Evolutionary conservation across 306 rosid genomes (phyloP).

Genomic region (Cyamopsis tetragonoloba): DNA sequence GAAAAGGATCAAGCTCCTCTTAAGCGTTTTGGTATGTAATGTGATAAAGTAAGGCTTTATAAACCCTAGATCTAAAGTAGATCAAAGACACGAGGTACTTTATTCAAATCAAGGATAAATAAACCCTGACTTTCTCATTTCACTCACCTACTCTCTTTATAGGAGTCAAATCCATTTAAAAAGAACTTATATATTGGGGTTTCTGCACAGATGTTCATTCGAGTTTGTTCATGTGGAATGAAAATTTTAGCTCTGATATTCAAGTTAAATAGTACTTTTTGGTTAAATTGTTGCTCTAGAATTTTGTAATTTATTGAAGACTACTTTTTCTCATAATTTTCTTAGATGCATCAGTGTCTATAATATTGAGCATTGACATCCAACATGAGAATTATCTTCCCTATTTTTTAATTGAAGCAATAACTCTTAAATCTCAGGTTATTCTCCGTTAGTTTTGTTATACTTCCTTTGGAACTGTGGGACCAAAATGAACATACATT

Average conservation of each 20-base stretch:
- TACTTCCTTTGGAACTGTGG: neutral
- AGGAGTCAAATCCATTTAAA: too few relatives aligned
- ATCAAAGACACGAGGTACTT: too few relatives aligned
- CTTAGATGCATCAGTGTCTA: neutral
- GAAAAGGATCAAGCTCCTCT: too few relatives aligned
- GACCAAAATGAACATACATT: neutral
- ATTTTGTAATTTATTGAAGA: neutral
- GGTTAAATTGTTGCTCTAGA: neutral
- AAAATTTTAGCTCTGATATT: neutral
- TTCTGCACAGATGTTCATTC: neutral
- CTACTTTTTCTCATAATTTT: neutral
- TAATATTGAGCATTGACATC: neutral
- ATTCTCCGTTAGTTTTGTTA: neutral
- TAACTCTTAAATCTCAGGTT: neutral
- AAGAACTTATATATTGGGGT: neutral
- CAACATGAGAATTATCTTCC: neutral
- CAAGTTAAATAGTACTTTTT: neutral
- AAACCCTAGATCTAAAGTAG: too few relatives aligned
- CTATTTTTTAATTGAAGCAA: neutral
- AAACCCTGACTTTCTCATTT: too few relatives aligned
- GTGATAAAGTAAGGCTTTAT: too few relatives aligned
- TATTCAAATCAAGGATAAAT: too few relatives aligned
- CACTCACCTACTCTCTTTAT: too few relatives aligned
- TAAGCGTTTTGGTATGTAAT: too few relatives aligned
- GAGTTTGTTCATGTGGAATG: neutral